These are phyloP conservation scores for Casuarina equisetifolia DNA, from an alignment of 306 rosid genomes.

Conservation along the genomic window DNA sequence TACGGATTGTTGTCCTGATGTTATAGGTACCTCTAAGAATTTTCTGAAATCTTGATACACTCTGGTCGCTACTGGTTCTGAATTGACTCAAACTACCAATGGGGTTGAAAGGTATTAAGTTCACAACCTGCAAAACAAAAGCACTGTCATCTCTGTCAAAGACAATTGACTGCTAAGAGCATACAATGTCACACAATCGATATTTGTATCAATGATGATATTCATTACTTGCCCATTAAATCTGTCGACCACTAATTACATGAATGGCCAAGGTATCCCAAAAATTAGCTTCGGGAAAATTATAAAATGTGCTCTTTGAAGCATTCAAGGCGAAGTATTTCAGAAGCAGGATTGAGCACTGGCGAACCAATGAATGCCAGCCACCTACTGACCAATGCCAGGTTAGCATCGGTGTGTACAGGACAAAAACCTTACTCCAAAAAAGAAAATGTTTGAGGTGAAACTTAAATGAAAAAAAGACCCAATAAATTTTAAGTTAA, in stretches of 20 bases:
- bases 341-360: not conserved
- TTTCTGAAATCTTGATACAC: slow-evolving; percentile 71
- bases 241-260: not conserved
- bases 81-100: slow-evolving; percentile 80
- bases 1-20: slow-evolving; percentile 83
- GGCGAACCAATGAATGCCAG: too few relatives aligned
- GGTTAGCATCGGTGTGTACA: too few relatives aligned
- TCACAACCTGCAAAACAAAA: slow-evolving; percentile 70
- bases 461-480: too few relatives aligned
- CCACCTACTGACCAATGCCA: too few relatives aligned
- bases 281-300: not conserved
- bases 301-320: not conserved
- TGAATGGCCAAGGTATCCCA: not conserved
- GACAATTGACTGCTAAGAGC: not conserved
- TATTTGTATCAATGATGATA: slow-evolving; percentile 1
- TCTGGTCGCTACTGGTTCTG: slow-evolving; percentile 64
- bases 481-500: too few relatives aligned
- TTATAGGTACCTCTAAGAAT: slow-evolving; percentile 71
- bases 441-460: too few relatives aligned
- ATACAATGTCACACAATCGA: not conserved
- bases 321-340: not conserved
- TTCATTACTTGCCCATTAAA: not conserved
- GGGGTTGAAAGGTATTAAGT: slow-evolving; percentile 93
- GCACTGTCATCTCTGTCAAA: slow-evolving; percentile 15
- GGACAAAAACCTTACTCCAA: too few relatives aligned